Base-by-base conservation (phyloP, 345 rosid genomes). In the Salix dunnii region DNA sequence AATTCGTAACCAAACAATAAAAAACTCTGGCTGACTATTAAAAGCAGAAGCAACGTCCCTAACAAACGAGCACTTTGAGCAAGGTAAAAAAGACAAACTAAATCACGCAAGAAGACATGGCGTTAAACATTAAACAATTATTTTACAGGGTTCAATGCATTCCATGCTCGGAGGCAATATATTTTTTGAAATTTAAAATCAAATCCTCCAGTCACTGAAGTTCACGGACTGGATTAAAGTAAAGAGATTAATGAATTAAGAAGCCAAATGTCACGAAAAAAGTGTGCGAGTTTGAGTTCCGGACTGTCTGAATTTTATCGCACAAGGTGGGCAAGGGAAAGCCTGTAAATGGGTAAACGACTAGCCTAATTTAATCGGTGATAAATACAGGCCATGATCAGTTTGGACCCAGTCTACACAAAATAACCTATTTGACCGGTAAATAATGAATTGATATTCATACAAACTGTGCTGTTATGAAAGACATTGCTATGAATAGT, bases 321-420 rank as follows among this genome's bases (percentile, higher is more conserved):
- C 28, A 58, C 14, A 58, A 58, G 11, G 62, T 1, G 14, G 62
- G 62, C 28, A 23, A 8, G 28, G 62, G 63, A 58, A 3, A 58
- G 1, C 63, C 63, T n/a, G 74, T 31, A n/a, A 69, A 30, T 3
- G 33, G 25, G 51, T 10, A 2, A 28, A 36, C 11, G 68, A 46
- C 35, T 20, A 25, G 65, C 70, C 76, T 76, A 73, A 70, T 51
- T 58, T 70, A 73, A 76, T 67, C 70, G 68, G 62, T 21, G 70
- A 81, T 77, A 70, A 51, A 76, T 27, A 67, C 61, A 55, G 9
- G 43, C 79, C 71, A 76, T 23, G 68, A 61, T 76, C 73, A 80
- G 23, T 85, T 46, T 35, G 43, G 70, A 61, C 70, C 77, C 73
- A 67, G 68, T 83, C 82, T 81, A 86, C 74, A 74, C 31, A 66